Evolutionary conservation across 2,329 filamentous ascomycete species (phyloP), one percentile per base, ranked within the genome.

Genomic region (Hypomyces perniciosus): DNA sequence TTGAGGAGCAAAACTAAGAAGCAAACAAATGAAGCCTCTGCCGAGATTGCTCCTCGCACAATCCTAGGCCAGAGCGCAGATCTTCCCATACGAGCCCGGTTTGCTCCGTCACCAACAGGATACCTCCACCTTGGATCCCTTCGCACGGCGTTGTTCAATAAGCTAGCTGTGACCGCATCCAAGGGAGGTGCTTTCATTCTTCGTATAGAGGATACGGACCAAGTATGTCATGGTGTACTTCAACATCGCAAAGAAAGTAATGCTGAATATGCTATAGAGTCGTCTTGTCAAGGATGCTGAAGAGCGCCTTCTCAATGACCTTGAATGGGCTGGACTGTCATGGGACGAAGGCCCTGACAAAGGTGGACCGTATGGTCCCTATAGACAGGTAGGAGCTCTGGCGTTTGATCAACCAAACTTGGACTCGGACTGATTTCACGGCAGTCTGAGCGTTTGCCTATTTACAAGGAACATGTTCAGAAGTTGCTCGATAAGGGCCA

Each of bases 281-380:
- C 83, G 93, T 54, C 85, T 92, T 7, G 83, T 97, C 4, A 70
- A 76, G 1, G 90, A 86, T 63, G 90, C 93, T 1, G 90, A 96
- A 65, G 68, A 84, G 54, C 80, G 84, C 50, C 71, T 99, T 3
- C 87, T 86, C 57, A 73, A 86, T 52, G 92, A 97, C 64, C 70
- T 99, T 48, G 76, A 78, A 70, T 99, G 93, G 93, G 87, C 90
- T 13, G 90, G 91, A 1, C 72, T 99, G 31, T 73, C 85, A 48
- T 99, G 92, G 92, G 91, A 96, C 68, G 95, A 99, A 81, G 91
- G 91, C 3, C 93, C 93, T 4, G 80, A 87, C 60, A 77, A 89
- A 37, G 88, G 86, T 34, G 92, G 93, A 1, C 81, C 83, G 0
- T 87, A 86, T 62, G 90, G 90, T 2, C 90, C 93, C 0, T 99